These are phyloP conservation scores for Linnemannia zychae DNA, from an alignment of 192 early-diverging fungal genomes.

Conservation along the genomic window DNA sequence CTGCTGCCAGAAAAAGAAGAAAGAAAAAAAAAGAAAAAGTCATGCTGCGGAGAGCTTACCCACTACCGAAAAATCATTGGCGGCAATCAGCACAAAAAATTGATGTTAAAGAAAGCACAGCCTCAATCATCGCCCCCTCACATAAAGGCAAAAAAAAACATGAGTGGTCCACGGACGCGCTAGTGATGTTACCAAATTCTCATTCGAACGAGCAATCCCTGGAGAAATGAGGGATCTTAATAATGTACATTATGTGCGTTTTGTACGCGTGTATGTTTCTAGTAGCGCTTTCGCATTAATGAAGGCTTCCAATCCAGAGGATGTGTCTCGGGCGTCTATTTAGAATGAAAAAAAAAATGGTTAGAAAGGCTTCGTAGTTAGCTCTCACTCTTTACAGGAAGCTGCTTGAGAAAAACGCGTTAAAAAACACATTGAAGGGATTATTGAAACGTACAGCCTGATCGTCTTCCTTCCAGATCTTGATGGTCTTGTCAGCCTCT, in stretches of 20 bases:
- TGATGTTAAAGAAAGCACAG: too few species aligned
- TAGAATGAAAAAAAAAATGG: not conserved
- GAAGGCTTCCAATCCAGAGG: constrained; percentile 69
- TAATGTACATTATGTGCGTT: not conserved
- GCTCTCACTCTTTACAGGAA: not conserved
- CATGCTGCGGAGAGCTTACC: too few species aligned
- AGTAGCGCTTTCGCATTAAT: constrained; percentile 61
- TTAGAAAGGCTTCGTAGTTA: not conserved
- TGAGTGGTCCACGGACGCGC: too few species aligned
- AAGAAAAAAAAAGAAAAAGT: too few species aligned
- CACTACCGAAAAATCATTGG: too few species aligned
- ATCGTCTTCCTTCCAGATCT: constrained; percentile 95
- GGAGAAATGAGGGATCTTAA: not conserved
- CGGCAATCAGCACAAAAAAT: too few species aligned
- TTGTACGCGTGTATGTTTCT: constrained; percentile 18
- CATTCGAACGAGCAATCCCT: too few species aligned
- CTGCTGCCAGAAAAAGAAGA: too few species aligned
- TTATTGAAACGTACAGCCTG: constrained; percentile 66
- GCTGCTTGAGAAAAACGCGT: not conserved
- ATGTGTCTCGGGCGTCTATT: constrained; percentile 67
- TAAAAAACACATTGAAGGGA: not conserved
- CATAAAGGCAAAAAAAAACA: too few species aligned
- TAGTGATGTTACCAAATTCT: too few species aligned
- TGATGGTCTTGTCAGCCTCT: constrained; percentile 99
- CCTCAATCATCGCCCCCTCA: too few species aligned